Evolutionary conservation across 140 eudicot genomes (phyloP).

Genomic region (Bidens hawaiensis): DNA sequence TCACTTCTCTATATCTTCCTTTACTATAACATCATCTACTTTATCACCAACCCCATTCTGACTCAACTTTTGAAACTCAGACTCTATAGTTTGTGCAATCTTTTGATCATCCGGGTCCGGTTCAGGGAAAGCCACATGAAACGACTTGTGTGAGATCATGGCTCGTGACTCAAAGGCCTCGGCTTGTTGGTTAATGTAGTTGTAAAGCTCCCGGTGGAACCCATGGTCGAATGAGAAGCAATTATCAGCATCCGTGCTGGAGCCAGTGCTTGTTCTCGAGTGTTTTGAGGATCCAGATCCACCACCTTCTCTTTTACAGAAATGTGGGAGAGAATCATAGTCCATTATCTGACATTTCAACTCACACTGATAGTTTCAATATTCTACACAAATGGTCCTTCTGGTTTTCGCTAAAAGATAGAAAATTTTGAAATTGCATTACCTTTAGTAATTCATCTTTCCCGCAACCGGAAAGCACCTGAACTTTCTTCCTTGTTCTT

Average conservation of each 20-base stretch:
- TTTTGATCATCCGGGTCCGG: constrained; percentile 65
- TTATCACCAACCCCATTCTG: constrained; percentile 51
- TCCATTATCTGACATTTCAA: constrained; percentile 84
- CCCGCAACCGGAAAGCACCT: constrained; percentile 89
- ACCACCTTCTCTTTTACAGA: constrained; percentile 68
- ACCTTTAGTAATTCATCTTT: constrained; percentile 84
- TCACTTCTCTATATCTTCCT: constrained; percentile 34
- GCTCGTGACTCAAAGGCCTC: constrained; percentile 20
- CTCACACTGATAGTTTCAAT: not conserved
- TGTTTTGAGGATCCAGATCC: constrained; percentile 61
- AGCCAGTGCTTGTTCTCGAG: constrained; percentile 44
- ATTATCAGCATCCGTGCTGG: constrained; percentile 24
- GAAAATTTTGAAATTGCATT: not conserved
- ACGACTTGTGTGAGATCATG: constrained; percentile 54
- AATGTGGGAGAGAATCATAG: constrained; percentile 82
- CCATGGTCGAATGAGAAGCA: constrained; percentile 76
- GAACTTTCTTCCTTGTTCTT: constrained; percentile 89
- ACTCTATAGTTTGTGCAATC: constrained; percentile 68
- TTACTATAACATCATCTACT: constrained; percentile 31
- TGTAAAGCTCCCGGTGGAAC: constrained; percentile 78
- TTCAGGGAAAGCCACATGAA: constrained; percentile 75
- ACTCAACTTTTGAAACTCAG: constrained; percentile 60
- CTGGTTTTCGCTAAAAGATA: no score
- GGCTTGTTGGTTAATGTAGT: constrained; percentile 62
- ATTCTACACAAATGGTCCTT: not conserved